Evolutionary conservation across 2,329 filamentous ascomycete species (phyloP).

Genomic region (Xylaria sp.): DNA sequence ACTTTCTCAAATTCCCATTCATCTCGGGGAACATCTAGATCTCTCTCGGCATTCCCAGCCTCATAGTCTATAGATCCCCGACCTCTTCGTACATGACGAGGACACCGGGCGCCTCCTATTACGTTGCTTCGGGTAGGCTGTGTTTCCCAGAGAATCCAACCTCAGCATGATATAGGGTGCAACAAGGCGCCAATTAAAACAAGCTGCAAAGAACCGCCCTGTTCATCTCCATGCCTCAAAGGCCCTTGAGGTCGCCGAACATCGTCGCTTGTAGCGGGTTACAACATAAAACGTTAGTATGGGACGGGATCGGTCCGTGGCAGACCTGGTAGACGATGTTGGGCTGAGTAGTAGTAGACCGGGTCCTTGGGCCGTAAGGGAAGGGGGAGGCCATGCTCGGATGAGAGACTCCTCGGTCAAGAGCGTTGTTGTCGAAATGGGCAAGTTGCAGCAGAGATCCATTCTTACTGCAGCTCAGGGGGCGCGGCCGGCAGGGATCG

Average conservation of each 20-base stretch:
- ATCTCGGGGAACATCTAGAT: too few species aligned
- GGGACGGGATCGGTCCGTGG: slow-evolving; percentile 14
- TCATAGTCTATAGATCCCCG: not conserved
- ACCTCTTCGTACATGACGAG: not conserved
- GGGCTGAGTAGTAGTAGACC: slow-evolving; percentile 2
- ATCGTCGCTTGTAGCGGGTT: slow-evolving; percentile 11
- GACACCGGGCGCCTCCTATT: not conserved
- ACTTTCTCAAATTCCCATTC: not conserved
- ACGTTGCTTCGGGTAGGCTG: not conserved
- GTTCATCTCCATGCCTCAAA: not conserved
- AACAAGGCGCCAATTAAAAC: slow-evolving; percentile 5
- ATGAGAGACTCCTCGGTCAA: slow-evolving; percentile 10
- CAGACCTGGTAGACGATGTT: slow-evolving; percentile 5
- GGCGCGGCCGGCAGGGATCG: not conserved
- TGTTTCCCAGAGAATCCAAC: not conserved
- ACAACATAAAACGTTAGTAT: slow-evolving; percentile 15
- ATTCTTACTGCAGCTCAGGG: not conserved
- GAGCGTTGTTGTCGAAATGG: slow-evolving; percentile 2
- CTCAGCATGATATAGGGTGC: slow-evolving; percentile 3
- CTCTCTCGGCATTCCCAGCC: not conserved
- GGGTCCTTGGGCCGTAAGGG: slow-evolving; percentile 7
- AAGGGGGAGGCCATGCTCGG: slow-evolving; percentile 10
- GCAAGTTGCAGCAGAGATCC: not conserved
- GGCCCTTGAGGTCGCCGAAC: not conserved
- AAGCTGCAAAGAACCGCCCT: slow-evolving; percentile 16